Evolutionary conservation across 2,329 filamentous ascomycete species (phyloP), one percentile per base, ranked within the genome.

Genomic region (Ambrosiella xylebori): DNA sequence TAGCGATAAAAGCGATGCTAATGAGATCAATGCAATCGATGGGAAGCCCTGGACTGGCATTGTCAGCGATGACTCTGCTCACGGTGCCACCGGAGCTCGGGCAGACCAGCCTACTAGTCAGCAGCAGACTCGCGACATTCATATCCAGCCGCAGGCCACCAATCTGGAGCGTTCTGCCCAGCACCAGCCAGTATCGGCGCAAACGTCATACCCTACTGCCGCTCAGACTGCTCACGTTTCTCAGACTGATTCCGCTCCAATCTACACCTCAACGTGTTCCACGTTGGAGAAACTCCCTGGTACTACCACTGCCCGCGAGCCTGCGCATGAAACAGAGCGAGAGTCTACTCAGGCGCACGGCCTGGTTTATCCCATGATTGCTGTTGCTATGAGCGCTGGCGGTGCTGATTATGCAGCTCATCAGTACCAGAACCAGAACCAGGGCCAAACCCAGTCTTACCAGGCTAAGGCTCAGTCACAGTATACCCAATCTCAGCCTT

Each of bases 21-120:
- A 75, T 39, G 76, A 89, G 66, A 84, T 90, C 63, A 87, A 84
- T 62, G 81, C 84, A 61, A 80, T 84, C 57, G 79, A 82, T 61
- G 78, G 82, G 64, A 11, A 41, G 4, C 50, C 58, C 17, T 60
- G 45, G 47, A 49, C 54, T 47, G 54, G 54, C 37, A 57, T 56
- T 27, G 45, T 9, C 15, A 9, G 9, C 12, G 27, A 52, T 17
- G 9, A n/a, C 40, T 45, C 36, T n/a, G 8, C 9, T 38, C 8
- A 38, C 13, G 35, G 11, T 4, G 12, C 41, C 15, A 45, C 27
- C 35, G 41, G 45, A 35, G 12, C 53, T 45, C 38, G 19, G 19
- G 53, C 17, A 19, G 47, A 9, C n/a, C 49, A 15, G 38, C 15
- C n/a, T 41, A 19, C 47, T 12, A n/a, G 45, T 35, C 27, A 27